Base-by-base conservation (phyloP, 768 basidiomycete species). In the Pleurotus tuber-regium region DNA sequence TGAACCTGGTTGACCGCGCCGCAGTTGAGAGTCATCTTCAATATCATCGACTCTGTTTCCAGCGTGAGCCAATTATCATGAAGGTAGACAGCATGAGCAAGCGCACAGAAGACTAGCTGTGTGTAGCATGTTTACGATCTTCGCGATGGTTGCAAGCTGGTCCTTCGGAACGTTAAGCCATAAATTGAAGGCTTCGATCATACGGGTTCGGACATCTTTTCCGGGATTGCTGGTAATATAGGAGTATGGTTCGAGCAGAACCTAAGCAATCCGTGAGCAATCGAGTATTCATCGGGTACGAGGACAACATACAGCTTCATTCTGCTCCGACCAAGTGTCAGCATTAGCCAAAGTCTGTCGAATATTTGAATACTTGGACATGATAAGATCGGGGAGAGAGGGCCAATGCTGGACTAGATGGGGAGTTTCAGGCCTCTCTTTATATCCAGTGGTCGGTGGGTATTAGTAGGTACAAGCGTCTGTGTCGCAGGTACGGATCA, bases 111-210 rank as follows among this genome's bases (percentile, higher is more conserved):
- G 75, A 64, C 91, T 93, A 4, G 95, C 94, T 47, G 86, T 92
- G 59, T 99, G 97, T 16, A 98, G 74, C 93, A 96, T 98, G 61
- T 84, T 84, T 28, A 99, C 89, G 48, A 99, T 81, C 56, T 78
- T 79, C 2, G 85, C 78, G 54, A 99, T 93, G 36, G 88, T 72
- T 23, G 66, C 64, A 14, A 97, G 78, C 64, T 87, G 87, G 21
- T 80, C 78, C 23, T 70, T 64, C 0, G 92, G 89, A 2, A 98
- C 93, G 5, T 85, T 65, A 11, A 98, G 80, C 97, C 97, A 99
- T 1, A 70, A 30, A 59, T 98, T 96, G 81, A 98, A 98, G 0
- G 96, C 93, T 46, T 86, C 87, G 55, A 96, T 92, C 63, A 99
- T 77, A 59, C 85, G 79, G 0, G 84, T 75, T 9, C 97, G 84